Base-by-base conservation (phyloP, 1,284 basidiomycete species). In the Microbotryomycetes sp. region DNA sequence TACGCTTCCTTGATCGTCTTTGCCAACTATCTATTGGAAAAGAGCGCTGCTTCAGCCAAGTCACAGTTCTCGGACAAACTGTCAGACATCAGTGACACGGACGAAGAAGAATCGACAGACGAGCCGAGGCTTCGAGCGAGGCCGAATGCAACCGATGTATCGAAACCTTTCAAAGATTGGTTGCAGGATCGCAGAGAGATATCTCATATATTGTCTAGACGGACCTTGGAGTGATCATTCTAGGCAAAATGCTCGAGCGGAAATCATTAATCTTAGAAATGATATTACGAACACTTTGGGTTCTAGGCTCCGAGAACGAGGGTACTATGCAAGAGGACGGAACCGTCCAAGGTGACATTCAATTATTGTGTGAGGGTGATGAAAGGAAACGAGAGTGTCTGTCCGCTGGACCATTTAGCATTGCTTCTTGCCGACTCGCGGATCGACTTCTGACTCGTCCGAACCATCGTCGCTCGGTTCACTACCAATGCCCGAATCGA, bases 1-100 rank as follows among this genome's bases (percentile, higher is more conserved):
- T 96, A 97, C 73, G 92, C 89, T 1, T 87, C 89, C 6, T 78
- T 97, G 51, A 96, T 98, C 69, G 91, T 91, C 6, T 91, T 98
- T 66, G 88, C 96, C 28, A 93, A 96, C 75, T 98, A 96, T 75
- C 79, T 98, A 67, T 84, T 98, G 57, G 94, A 97, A 76, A 75
- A 76, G 64, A 67, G 71, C 27, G 64, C 56, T 1, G 41, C 11
- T 9, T 18, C 9, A 41, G 18, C 9, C 35, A 11, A 11, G 35
- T 41, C 35, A 41, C n/a, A 82, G 73, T 66, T 65, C 23, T 53
- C 62, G 24, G 56, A 63, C 27, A 35, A 60, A n/a, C 54, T 52
- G 27, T 78, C 79, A 61, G 45, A 45, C 4, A 55, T 35, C 16
- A 45, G 35, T 7, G 54, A 52, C n/a, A 29, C 46, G 26, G 81